Base-by-base conservation (phyloP, 164 flowering plant genomes). In the Dillenia turbinata region DNA sequence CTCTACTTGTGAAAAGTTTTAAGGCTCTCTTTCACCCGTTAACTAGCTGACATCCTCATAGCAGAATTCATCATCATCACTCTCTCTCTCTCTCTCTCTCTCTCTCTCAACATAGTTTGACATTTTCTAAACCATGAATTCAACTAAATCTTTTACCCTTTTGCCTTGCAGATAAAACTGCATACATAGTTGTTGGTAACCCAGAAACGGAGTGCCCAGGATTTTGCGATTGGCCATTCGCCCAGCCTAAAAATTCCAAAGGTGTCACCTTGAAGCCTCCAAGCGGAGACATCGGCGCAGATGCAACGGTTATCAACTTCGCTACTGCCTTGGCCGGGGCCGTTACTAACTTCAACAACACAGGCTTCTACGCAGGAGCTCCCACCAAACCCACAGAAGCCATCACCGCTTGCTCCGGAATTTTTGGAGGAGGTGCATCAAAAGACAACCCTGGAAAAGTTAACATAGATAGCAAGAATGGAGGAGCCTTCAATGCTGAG, bases 151-250 rank as follows among this genome's bases (percentile, higher is more conserved):
- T 33, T 5, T 33, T 33, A 4, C 40, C 6, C 40, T 33, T 33
- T 33, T 33, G 40, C 40, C 0, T 33, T 33, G 40, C 40, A 33
- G 40, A 33, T 33, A 33, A 33, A 33, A 33, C 40, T 33, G 40
- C 70, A 1, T 82, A 74, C 61, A 54, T 78, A 2, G 8, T 73
- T 2, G 73, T 78, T 0, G 80, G 80, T 44, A 71, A 80, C 70
- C 82, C 84, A 1, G 77, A 74, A 46, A 47, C 66, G 1, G 75
- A 70, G 61, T 82, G 86, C 65, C 86, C 86, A 0, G 78, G 70
- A 4, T 66, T 52, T 2, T 83, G 88, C 48, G 83, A 69, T 4
- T 79, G 78, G 79, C 88, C 88, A 1, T 83, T 79, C 69, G 52
- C 57, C 60, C 45, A 16, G 22, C 9, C 73, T 0, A 63, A 60